These are phyloP conservation scores for Mortierella sp. DNA, from an alignment of 371 early-diverging fungal genomes.

Conservation along the genomic window DNA sequence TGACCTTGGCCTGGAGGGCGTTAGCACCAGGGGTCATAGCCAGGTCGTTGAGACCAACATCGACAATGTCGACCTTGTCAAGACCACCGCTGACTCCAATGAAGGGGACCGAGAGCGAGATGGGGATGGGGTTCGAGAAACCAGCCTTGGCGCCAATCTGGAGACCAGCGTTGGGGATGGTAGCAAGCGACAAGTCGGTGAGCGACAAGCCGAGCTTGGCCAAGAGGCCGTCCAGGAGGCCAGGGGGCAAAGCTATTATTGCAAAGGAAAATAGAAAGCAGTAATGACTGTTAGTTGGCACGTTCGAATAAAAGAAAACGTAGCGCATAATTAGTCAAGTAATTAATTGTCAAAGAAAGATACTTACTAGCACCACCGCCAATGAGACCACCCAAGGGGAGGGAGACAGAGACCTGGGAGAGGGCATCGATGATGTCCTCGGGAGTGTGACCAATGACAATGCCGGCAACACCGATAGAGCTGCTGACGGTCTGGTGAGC, in stretches of 20 bases:
- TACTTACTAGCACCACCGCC: slow-evolving; percentile 18
- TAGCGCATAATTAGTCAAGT: not conserved
- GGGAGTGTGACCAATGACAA: slow-evolving; percentile 42
- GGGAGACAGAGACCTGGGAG: slow-evolving; percentile 33
- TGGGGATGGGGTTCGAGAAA: slow-evolving; percentile 54
- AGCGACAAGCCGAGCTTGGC: slow-evolving; percentile 46
- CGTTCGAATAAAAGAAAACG: not conserved
- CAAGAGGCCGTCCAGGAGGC: slow-evolving; percentile 26
- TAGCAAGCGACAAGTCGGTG: slow-evolving; percentile 42
- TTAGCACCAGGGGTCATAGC: slow-evolving; percentile 41
- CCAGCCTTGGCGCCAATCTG: slow-evolving; percentile 40
- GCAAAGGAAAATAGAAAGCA: not conserved
- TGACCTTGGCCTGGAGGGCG: slow-evolving; percentile 37
- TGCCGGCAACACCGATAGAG: slow-evolving; percentile 37
- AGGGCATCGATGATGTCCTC: slow-evolving; percentile 44
- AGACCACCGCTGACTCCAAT: slow-evolving; percentile 52
- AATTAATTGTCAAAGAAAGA: not conserved
- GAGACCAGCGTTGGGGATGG: slow-evolving; percentile 53
- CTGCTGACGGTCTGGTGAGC: slow-evolving; percentile 46
- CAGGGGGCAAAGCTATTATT: slow-evolving; percentile 15
- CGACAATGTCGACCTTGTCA: slow-evolving; percentile 39
- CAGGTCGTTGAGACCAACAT: slow-evolving; percentile 43
- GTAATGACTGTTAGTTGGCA: not conserved
- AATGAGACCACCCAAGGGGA: slow-evolving; percentile 41
- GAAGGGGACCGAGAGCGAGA: slow-evolving; percentile 50